These are phyloP conservation scores for Rosa rugosa DNA, from an alignment of 306 rosid genomes.

Conservation along the genomic window DNA sequence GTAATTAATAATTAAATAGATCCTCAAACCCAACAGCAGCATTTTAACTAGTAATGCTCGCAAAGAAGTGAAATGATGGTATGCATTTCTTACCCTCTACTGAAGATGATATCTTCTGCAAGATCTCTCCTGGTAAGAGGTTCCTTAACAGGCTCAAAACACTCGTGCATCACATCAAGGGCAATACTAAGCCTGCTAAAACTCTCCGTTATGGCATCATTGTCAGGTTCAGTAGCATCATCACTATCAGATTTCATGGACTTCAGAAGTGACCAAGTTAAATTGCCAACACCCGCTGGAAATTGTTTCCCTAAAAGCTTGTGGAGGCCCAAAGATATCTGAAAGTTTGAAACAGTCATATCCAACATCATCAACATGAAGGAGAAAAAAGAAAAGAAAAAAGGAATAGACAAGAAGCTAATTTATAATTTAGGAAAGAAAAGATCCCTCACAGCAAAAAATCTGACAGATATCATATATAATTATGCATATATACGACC, in stretches of 20 bases:
- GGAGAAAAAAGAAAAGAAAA: neutral
- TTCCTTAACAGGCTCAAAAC: conserved; percentile 84
- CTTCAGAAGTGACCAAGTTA: conserved; percentile 79
- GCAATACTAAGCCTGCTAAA: conserved; percentile 74
- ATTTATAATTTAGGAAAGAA: neutral
- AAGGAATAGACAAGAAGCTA: neutral
- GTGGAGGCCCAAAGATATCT: conserved; percentile 59
- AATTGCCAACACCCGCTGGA: conserved; percentile 47
- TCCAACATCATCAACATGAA: neutral
- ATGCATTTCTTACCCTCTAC: conserved; percentile 56
- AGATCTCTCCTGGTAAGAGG: conserved; percentile 56
- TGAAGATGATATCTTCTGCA: conserved; percentile 65
- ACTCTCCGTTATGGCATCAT: conserved; percentile 43
- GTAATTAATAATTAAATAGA: neutral
- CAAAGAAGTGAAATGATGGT: conserved; percentile 15
- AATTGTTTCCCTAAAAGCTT: conserved; percentile 49
- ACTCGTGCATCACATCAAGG: conserved; percentile 79
- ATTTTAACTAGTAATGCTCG: neutral
- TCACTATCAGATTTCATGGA: conserved; percentile 25
- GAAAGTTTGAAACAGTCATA: conserved; percentile 36
- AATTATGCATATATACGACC: neutral
- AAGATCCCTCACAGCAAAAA: neutral
- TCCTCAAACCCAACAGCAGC: neutral
- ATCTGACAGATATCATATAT: neutral
- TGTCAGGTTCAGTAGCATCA: conserved; percentile 20